These are phyloP conservation scores for Circinella minor DNA, from an alignment of 371 early-diverging fungal genomes.

Conservation along the genomic window DNA sequence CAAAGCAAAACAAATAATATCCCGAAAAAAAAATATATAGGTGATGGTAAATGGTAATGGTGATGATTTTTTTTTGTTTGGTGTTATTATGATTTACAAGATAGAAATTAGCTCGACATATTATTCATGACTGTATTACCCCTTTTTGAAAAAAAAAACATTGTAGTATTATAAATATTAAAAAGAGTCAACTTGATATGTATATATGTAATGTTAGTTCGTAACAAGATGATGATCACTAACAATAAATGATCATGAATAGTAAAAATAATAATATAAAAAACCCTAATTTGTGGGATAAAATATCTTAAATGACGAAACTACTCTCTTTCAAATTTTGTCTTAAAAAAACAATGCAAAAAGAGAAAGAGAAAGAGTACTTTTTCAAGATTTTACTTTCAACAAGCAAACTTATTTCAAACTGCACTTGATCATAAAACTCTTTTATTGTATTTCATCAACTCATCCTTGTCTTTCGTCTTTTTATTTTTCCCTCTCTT, in stretches of 20 bases:
- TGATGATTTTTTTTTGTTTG: too few species aligned
- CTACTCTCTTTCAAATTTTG: not conserved
- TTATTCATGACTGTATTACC: too few species aligned
- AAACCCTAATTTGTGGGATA: not conserved
- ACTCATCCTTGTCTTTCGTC: not conserved
- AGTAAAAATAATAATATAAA: too few species aligned
- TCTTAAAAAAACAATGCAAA: not conserved
- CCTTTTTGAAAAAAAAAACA: too few species aligned
- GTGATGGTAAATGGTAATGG: too few species aligned
- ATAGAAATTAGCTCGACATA: too few species aligned
- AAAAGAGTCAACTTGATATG: not conserved
- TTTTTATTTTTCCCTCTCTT: constrained; percentile 7
- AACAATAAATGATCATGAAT: too few species aligned
- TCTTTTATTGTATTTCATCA: too few species aligned
- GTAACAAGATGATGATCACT: too few species aligned
- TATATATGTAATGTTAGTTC: not conserved
- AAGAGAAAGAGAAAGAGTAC: not conserved
- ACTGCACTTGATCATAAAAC: constrained; percentile 1
- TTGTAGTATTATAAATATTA: too few species aligned
- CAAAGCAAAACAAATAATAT: not conserved
- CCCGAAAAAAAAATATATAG: not conserved
- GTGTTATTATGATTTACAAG: too few species aligned
- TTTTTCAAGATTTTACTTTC: constrained; percentile 18
- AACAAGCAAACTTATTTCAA: constrained; percentile 12
- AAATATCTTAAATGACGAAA: not conserved